Conservation (phyloP, 345 rosid genomes). For the Corchorus capsularis region DNA sequence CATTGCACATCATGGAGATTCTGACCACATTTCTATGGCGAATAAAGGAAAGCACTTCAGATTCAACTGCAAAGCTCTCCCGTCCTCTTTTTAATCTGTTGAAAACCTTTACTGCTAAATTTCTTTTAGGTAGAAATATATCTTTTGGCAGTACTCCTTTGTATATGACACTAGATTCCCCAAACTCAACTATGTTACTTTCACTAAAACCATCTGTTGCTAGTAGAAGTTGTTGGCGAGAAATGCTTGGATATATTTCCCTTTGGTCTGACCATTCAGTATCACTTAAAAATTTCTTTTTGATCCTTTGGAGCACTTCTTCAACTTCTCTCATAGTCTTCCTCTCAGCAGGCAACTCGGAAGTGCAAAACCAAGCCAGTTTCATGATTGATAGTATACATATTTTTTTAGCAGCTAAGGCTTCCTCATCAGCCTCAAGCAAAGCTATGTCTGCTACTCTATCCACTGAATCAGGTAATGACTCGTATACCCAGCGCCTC, state of each 20-base stretch:
- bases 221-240: conserved; percentile 1
- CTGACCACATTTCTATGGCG: conserved; percentile 25
- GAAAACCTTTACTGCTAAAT: conserved; percentile 17
- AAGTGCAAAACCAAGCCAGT: conserved; percentile 15
- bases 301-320: neutral
- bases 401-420: neutral
- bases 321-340: neutral
- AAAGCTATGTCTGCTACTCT: conserved; percentile 17
- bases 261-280: neutral
- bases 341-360: neutral
- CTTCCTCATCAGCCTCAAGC: conserved; percentile 4
- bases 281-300: neutral
- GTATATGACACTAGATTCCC: conserved; percentile 14
- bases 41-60: conserved; percentile 10
- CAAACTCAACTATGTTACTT: conserved; percentile 8
- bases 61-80: neutral
- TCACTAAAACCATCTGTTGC: conserved; percentile 27
- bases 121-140: neutral
- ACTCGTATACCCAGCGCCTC: conserved; percentile 13
- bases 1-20: conserved; percentile 12
- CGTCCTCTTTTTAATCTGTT: neutral
- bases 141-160: neutral
- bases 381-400: conserved; percentile 12
- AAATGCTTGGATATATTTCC: neutral
- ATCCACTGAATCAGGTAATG: neutral